Evolutionary conservation across 176 grass and related monocot species (phyloP).

Genomic region (Aegilops tauschii): DNA sequence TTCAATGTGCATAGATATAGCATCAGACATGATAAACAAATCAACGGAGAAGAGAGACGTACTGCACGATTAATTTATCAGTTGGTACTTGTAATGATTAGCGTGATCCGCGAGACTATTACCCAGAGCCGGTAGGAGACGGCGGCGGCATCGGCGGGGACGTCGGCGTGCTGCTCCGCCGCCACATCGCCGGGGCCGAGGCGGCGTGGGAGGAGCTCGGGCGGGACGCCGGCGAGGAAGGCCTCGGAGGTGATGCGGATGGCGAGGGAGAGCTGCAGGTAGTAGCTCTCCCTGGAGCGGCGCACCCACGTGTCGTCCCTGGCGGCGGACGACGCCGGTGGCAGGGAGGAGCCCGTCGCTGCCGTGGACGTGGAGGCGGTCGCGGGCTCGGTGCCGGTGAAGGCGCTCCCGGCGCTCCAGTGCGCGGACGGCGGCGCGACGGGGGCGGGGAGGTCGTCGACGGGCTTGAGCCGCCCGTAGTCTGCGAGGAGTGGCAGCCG

Average conservation of each 20-base stretch:
- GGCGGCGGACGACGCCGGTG: not conserved
- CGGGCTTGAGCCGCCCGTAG: constrained; percentile 23
- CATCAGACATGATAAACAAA: not conserved
- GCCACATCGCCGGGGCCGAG: not conserved
- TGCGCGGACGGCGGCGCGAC: constrained; percentile 12
- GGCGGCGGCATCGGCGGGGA: constrained; percentile 47
- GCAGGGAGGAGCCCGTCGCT: not conserved
- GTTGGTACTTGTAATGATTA: not conserved
- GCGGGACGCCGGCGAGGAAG: constrained; percentile 62
- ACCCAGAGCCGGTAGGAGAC: constrained; percentile 94
- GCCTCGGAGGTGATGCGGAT: constrained; percentile 78
- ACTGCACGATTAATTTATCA: too few relatives aligned
- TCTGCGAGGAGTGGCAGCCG: constrained; percentile 44
- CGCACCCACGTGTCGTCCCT: constrained; percentile 59
- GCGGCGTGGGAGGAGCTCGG: constrained; percentile 31
- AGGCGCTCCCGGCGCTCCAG: constrained; percentile 42
- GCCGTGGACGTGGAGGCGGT: constrained; percentile 47
- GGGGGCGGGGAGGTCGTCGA: not conserved
- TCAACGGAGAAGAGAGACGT: not conserved
- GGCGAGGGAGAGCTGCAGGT: constrained; percentile 81
- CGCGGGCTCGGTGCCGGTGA: constrained; percentile 26
- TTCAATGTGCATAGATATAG: not conserved
- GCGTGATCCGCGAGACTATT: not conserved
- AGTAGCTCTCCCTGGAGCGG: constrained; percentile 76
- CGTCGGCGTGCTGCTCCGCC: not conserved